Base-by-base conservation (phyloP, 2,329 filamentous ascomycete species). In the Cryphonectria parasitica region DNA sequence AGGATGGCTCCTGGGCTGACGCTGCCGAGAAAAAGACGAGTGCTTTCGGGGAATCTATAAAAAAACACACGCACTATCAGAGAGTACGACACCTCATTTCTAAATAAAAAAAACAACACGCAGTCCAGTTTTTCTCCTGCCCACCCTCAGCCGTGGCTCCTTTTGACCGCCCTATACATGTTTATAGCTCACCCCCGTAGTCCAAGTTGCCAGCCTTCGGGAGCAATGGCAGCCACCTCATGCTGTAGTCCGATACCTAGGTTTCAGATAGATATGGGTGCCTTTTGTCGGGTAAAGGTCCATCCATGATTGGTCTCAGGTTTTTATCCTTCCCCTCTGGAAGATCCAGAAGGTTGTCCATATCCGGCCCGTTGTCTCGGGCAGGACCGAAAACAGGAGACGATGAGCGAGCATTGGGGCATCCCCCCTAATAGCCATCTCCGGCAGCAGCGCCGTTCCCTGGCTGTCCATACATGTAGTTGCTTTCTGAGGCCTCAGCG, bases 371-470 rank as follows among this genome's bases (percentile, higher is more conserved):
- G 54, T 17, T 15, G 6, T 58, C 45, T 7, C 45, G 19, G 45
- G 8, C 45, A n/a, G 17, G 41, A 8, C 60, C 34, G 34, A 13
- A 41, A 41, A 10, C 34, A 17, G 34, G 8, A 3, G 41, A 25
- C 7, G 34, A 31, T 15, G 28, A 52, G 36, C 31, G 17, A 22
- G 41, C 10, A 34, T 13, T 13, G 34, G n/a, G 17, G 28, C 3
- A 17, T 4, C 13, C 15, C 10, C 25, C 4, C 78, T 83, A 88
- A 77, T 87, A 89, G 64, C 83, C 82, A 43, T 89, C 88, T 63
- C 81, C 82, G 61, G 83, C 79, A 34, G 82, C 79, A n/a, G 87
- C 82, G 52, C 88, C 89, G 76, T 90, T 90, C 74, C 85, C 85
- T 49, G 82, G 77, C 75, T 88, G 85, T 76, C n/a, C 43, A 34